phyloP scores from a whole-genome alignment of 1,284 basidiomycete species.

The Erythrobasidium hasegawianum region DNA sequence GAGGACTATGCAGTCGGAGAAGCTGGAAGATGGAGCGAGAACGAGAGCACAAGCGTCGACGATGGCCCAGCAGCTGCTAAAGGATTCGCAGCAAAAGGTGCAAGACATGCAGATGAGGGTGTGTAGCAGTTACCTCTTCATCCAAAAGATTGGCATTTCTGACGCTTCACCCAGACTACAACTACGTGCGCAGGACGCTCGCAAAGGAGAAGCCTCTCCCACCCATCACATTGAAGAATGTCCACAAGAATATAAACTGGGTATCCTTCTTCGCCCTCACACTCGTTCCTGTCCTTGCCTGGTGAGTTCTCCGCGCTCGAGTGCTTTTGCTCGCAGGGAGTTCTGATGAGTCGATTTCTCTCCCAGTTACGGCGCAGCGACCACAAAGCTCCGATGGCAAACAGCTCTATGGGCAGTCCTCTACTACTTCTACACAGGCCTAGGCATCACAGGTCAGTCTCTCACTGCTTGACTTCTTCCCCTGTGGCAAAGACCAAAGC shows the following conservation, averaged over 20 bases:
- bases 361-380: slow-evolving; percentile 58
- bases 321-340: neutral
- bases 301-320: slow-evolving; percentile 48
- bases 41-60: slow-evolving; percentile 19
- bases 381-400: slow-evolving; percentile 60
- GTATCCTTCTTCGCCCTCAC: slow-evolving; percentile 68
- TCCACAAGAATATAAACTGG: slow-evolving; percentile 70
- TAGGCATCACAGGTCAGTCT: slow-evolving; percentile 55
- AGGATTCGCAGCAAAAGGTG: neutral
- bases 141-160: slow-evolving; percentile 7
- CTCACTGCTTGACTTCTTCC: slow-evolving; percentile 37
- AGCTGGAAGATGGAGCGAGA: slow-evolving; percentile 4
- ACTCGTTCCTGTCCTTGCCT: slow-evolving; percentile 65
- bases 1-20: slow-evolving; percentile 22
- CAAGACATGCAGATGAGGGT: slow-evolving; percentile 6
- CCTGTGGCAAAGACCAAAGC: neutral
- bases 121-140: neutral
- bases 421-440: slow-evolving; percentile 74
- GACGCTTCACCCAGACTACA: slow-evolving; percentile 46
- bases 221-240: slow-evolving; percentile 67
- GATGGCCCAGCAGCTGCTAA: slow-evolving; percentile 1
- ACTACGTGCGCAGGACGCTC: slow-evolving; percentile 82
- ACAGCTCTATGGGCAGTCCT: slow-evolving; percentile 61
- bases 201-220: slow-evolving; percentile 68
- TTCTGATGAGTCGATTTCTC: neutral